A percentile compares a stretch with the other conserved stretches of the same genome.
These are phyloP conservation scores for Beauveria brongniartii DNA, from an alignment of 2,329 filamentous ascomycete genomes.

Conservation along the genomic window DNA sequence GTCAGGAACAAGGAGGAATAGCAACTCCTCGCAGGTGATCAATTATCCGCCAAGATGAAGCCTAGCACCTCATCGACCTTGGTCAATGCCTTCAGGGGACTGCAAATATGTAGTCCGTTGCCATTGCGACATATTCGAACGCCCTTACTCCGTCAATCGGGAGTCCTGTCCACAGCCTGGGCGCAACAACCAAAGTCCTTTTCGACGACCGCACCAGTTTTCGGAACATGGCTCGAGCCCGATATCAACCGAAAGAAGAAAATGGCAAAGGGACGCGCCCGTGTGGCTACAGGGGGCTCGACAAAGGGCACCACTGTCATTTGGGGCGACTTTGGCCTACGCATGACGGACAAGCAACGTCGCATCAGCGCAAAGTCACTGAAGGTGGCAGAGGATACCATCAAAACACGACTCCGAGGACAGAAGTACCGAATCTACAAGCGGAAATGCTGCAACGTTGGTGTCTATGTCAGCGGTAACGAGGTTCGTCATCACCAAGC, in stretches of 20 bases:
- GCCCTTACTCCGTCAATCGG: constrained; percentile 23
- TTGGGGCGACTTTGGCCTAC: constrained; percentile 92
- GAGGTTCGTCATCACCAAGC: constrained; percentile 52
- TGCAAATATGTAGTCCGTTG: constrained; percentile 36
- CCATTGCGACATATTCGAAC: constrained; percentile 30
- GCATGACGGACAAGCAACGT: constrained; percentile 89
- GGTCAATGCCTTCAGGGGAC: constrained; percentile 41
- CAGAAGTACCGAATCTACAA: constrained; percentile 91
- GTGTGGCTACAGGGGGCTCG: constrained; percentile 84
- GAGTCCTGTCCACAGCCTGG: constrained; percentile 19
- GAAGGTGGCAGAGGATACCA: constrained; percentile 87
- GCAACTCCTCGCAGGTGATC: constrained; percentile 13
- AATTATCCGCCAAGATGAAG: constrained; percentile 34
- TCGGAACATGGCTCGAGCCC: constrained; percentile 76
- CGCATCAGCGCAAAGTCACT: constrained; percentile 80
- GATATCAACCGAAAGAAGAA: constrained; percentile 67
- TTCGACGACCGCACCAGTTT: constrained; percentile 54
- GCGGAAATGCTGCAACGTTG: constrained; percentile 83
- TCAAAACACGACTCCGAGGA: constrained; percentile 78
- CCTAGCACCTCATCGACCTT: constrained; percentile 36
- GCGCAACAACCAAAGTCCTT: constrained; percentile 47
- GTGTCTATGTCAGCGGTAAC: constrained; percentile 91
- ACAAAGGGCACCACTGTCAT: constrained; percentile 88
- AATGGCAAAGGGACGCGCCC: constrained; percentile 84
- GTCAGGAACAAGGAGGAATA: constrained; percentile 13